Conservation (phyloP, 176 grass and related monocot species). For the Phoenix dactylifera region DNA sequence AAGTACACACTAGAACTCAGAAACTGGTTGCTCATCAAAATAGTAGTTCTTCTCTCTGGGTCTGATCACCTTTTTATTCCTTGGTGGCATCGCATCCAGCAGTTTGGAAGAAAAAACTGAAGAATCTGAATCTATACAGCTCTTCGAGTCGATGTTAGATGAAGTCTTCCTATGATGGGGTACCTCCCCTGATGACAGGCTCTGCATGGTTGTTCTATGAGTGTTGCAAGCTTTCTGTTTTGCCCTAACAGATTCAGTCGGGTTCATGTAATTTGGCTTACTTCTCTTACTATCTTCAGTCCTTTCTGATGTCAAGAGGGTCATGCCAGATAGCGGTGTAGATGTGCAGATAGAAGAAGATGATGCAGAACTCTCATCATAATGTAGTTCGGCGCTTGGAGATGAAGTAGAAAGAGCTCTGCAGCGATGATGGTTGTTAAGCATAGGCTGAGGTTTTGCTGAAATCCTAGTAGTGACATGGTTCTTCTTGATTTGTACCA, state of each 20-base stretch:
- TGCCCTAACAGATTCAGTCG: conserved; percentile 84
- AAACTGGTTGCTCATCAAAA: no score
- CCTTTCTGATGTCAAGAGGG: conserved; percentile 42
- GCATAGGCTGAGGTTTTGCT: conserved; percentile 31
- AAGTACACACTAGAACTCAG: conserved; percentile 2
- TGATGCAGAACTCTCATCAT: conserved; percentile 69
- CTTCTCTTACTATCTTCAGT: conserved; percentile 27
- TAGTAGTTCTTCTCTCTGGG: neutral
- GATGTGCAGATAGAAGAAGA: conserved; percentile 55
- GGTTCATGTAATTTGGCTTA: conserved; percentile 80
- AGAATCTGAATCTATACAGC: conserved; percentile 3
- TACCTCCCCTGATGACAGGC: neutral
- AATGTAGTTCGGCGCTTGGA: conserved; percentile 66
- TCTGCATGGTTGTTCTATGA: neutral
- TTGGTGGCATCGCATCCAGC: neutral
- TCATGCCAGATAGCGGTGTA: neutral
- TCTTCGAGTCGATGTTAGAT: conserved; percentile 27
- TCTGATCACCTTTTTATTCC: neutral
- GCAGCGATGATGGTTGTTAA: neutral
- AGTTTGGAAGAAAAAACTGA: neutral
- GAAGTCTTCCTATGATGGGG: neutral
- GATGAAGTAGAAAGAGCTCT: conserved; percentile 49
- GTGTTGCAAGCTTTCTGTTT: conserved; percentile 36
- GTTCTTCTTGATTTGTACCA: conserved; percentile 70
- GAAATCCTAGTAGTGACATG: conserved; percentile 56